phyloP scores from a whole-genome alignment of 2,329 filamentous ascomycete species.

The Penicillium sp. region DNA sequence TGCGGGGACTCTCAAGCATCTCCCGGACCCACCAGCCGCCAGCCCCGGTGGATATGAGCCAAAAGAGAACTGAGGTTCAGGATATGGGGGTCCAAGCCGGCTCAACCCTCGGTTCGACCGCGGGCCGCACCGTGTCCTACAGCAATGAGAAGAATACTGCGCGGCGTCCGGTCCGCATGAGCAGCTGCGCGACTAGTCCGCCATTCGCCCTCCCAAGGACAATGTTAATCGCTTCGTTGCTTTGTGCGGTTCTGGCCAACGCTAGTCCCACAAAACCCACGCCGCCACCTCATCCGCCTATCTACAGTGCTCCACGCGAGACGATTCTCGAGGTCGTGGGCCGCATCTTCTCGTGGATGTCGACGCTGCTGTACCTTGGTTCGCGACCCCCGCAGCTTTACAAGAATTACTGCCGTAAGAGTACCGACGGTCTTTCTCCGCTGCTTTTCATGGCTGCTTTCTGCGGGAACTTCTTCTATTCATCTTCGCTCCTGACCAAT shows the following conservation, averaged over 20 bases:
- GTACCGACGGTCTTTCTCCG: conserved; percentile 58
- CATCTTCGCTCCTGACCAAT: conserved; percentile 56
- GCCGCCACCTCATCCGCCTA: conserved; percentile 19
- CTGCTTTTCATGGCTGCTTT: conserved; percentile 62
- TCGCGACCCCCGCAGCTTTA: conserved; percentile 60
- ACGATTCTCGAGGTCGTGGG: conserved; percentile 43
- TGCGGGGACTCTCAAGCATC: conserved; percentile 29
- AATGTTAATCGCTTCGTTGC: conserved; percentile 41
- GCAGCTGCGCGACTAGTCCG: conserved; percentile 23
- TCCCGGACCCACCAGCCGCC: conserved; percentile 18
- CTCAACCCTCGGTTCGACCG: conserved; percentile 14
- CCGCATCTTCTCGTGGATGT: conserved; percentile 52
- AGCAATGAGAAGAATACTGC: conserved; percentile 34
- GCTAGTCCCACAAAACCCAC: conserved; percentile 33
- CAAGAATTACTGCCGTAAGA: conserved; percentile 59
- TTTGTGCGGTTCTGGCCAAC: conserved; percentile 42
- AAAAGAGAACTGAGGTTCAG: conserved; percentile 27
- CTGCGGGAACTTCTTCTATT: conserved; percentile 63
- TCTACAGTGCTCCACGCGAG: conserved; percentile 17
- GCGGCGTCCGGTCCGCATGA: conserved; percentile 25
- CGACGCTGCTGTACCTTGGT: conserved; percentile 52
- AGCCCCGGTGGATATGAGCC: conserved; percentile 16
- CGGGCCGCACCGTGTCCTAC: conserved; percentile 26
- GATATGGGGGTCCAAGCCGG: conserved; percentile 25
- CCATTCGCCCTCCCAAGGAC: conserved; percentile 40